phyloP scores from a whole-genome alignment of 108 stramenopile species.

The Nitzschia sp. region DNA sequence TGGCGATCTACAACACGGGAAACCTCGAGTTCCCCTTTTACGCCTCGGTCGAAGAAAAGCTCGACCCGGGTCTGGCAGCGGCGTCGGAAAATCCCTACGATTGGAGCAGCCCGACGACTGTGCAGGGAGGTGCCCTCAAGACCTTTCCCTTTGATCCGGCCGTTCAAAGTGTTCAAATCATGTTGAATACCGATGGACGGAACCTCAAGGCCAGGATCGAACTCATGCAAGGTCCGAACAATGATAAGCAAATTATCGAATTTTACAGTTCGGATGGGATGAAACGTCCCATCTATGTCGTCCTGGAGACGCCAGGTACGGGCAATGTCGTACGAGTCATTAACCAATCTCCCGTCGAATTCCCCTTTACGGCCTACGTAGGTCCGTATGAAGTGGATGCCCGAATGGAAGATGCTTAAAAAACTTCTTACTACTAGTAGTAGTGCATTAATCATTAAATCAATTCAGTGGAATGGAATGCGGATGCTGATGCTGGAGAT shows the following conservation, averaged over 20 bases:
- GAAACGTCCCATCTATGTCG: constrained; percentile 55
- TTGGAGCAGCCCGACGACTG: constrained; percentile 35
- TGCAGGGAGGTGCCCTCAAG: constrained; percentile 69
- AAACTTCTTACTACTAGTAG: too few species aligned
- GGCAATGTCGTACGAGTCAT: constrained; percentile 62
- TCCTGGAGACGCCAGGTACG: constrained; percentile 59
- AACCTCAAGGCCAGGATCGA: constrained; percentile 59
- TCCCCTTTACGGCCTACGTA: constrained; percentile 31
- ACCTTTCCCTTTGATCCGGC: constrained; percentile 64
- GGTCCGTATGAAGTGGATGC: constrained; percentile 4
- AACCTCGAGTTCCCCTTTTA: constrained; percentile 64
- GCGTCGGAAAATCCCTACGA: not conserved
- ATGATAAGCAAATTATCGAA: constrained; percentile 65
- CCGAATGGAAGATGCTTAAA: not conserved
- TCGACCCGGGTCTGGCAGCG: constrained; percentile 8
- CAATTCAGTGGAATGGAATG: too few species aligned
- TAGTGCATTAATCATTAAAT: too few species aligned
- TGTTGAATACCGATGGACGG: constrained; percentile 61
- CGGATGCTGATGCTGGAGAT: too few species aligned
- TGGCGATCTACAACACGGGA: constrained; percentile 61
- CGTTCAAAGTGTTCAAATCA: constrained; percentile 54
- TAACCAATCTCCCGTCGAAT: constrained; percentile 58
- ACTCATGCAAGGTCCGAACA: constrained; percentile 61
- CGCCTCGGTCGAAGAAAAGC: constrained; percentile 46
- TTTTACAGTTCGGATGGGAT: constrained; percentile 60